phyloP scores from a whole-genome alignment of 768 basidiomycete species.

The Tremella mesenterica region DNA sequence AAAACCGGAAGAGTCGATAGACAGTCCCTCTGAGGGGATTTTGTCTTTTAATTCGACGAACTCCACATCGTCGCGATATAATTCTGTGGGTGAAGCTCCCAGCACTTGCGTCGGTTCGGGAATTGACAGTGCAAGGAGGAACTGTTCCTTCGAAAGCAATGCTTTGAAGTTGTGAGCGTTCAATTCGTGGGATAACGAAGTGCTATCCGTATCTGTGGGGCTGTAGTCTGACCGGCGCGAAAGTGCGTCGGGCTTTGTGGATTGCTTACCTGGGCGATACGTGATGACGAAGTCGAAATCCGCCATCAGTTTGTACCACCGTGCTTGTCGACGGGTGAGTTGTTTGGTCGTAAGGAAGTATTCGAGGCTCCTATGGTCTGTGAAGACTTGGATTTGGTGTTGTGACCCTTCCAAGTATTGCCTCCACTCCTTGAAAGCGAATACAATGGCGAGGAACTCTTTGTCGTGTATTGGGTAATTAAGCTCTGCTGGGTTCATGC shows the following conservation, averaged over 20 bases:
- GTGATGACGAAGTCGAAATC: conserved; percentile 12
- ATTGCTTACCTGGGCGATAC: conserved; percentile 7
- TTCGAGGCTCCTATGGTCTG: neutral
- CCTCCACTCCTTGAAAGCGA: conserved; percentile 15
- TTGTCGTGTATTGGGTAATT: conserved; percentile 53
- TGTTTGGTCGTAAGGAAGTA: conserved; percentile 25
- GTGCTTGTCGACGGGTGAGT: conserved; percentile 47
- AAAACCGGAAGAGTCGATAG: neutral
- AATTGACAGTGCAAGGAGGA: neutral
- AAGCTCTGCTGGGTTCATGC: conserved; percentile 37
- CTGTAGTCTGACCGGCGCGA: conserved; percentile 9
- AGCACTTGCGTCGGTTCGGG: neutral
- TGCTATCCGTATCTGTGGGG: neutral
- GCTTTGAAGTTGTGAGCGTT: neutral
- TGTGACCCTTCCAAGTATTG: conserved; percentile 5
- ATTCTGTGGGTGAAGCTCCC: neutral
- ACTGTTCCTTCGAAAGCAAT: neutral
- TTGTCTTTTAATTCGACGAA: neutral
- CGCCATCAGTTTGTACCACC: conserved; percentile 43
- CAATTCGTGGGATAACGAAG: neutral
- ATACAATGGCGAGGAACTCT: conserved; percentile 51
- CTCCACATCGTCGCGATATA: neutral
- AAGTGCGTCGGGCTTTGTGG: conserved; percentile 10
- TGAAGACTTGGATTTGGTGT: neutral
- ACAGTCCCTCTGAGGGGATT: neutral